A percentile compares a stretch with the other conserved stretches of the same genome.
Evolutionary conservation across 2,329 filamentous ascomycete genomes (phyloP).

Genomic region (Tolypocladium guangdongense): DNA sequence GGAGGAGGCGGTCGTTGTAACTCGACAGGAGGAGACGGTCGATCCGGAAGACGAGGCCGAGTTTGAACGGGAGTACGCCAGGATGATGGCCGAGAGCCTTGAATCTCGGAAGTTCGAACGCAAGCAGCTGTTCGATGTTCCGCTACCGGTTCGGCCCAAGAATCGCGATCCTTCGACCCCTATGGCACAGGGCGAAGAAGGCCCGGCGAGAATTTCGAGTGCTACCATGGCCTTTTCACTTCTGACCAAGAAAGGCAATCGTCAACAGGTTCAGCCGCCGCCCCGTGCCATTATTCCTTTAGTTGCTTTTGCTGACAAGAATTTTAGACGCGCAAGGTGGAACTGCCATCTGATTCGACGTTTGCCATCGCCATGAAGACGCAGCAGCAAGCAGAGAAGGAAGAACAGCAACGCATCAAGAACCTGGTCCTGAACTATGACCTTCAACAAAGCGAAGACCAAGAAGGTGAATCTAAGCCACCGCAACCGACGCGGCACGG

Average conservation of each 20-base stretch:
- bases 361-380: constrained; percentile 95
- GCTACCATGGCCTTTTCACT: constrained; percentile 92
- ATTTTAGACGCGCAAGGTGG: constrained; percentile 73
- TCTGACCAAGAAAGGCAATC: constrained; percentile 90
- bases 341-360: constrained; percentile 79
- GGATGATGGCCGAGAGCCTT: constrained; percentile 95
- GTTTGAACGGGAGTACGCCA: constrained; percentile 94
- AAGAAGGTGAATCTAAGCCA: constrained; percentile 50
- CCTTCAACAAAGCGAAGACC: constrained; percentile 70
- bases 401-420: constrained; percentile 98
- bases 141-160: constrained; percentile 74
- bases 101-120: constrained; percentile 95
- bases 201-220: constrained; percentile 7
- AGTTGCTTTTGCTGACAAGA: neutral
- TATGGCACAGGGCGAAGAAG: constrained; percentile 15
- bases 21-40: constrained; percentile 76
- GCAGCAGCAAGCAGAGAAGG: constrained; percentile 87
- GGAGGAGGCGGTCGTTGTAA: constrained; percentile 87
- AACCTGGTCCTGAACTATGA: constrained; percentile 95
- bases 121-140: constrained; percentile 91
- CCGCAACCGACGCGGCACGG: constrained; percentile 4
- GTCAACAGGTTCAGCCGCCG: constrained; percentile 59
- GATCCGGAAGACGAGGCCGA: constrained; percentile 94
- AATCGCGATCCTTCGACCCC: constrained; percentile 43
- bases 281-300: neutral